Percentiles rank a stretch among this genome's conserved stretches.
Evolutionary conservation across 2,329 filamentous ascomycete species (phyloP).

Genomic region (Camillea tinctor): DNA sequence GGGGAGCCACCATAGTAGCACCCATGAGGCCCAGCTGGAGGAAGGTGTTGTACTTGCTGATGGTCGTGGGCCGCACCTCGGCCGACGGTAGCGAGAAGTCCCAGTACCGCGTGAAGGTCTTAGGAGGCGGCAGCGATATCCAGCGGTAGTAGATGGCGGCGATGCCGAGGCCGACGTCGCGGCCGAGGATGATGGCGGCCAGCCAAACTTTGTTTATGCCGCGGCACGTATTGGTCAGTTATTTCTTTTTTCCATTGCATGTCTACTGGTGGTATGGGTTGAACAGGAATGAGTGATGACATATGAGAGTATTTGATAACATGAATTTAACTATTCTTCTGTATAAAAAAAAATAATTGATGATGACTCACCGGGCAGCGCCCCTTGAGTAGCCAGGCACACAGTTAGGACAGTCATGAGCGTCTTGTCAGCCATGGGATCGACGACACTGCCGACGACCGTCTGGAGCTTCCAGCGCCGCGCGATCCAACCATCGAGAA

Average conservation of each 20-base stretch:
- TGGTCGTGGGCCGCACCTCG: constrained; percentile 78
- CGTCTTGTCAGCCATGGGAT: constrained; percentile 94
- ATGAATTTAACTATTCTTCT: no score
- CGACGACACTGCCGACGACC: constrained; percentile 90
- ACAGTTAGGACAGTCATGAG: constrained; percentile 93
- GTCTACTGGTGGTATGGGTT: no score
- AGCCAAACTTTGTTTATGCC: constrained; percentile 64
- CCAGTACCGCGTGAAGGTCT: constrained; percentile 92
- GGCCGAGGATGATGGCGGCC: constrained; percentile 83
- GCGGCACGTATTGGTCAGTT: background rate
- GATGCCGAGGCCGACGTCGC: constrained; percentile 79
- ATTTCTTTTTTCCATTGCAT: background rate
- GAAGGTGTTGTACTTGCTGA: constrained; percentile 92
- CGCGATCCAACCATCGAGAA: constrained; percentile 93
- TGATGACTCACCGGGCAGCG: constrained; percentile 68
- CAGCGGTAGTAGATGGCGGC: constrained; percentile 94
- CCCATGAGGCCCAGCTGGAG: constrained; percentile 86
- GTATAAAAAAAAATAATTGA: background rate
- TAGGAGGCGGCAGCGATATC: constrained; percentile 89
- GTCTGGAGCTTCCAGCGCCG: constrained; percentile 84
- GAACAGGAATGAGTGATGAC: background rate
- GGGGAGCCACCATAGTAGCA: constrained; percentile 75
- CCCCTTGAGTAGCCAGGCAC: constrained; percentile 78
- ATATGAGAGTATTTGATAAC: no score
- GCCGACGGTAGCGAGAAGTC: constrained; percentile 91